Evolutionary conservation across 805 yeast genomes (phyloP), one percentile per base, ranked within the genome.

Genomic region (Candida schatavii): DNA sequence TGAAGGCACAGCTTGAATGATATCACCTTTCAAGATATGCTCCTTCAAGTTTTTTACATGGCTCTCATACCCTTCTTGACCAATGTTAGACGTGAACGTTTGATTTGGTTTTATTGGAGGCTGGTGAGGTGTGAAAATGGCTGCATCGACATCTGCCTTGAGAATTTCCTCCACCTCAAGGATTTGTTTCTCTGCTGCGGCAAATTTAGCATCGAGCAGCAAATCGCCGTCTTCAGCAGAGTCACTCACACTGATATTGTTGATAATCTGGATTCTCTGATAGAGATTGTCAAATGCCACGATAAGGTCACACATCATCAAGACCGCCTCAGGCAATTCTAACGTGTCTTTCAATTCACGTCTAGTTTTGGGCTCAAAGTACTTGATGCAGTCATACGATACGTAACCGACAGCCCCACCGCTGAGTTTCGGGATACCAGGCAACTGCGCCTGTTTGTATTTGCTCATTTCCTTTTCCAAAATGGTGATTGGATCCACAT

Each of bases 321-420:
- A 68, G 5, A 84, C 83, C 2, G 97, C 85, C 65, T 93, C 99
- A 0, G 99, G 99, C 9, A 93, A 75, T 46, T 85, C 64, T 52
- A 93, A 68, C 1, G 83, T 82, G 61, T 93, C 98, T 51, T 84
- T 80, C 51, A 90, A 71, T 3, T 74, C 74, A 49, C 87, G 78
- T 46, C 75, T 76, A 1, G 98, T 91, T 52, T 75, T 83, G 45
- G 99, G 99, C 67, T 93, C 99, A 52, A 93, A 93, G 64, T 93
- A 93, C 60, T 88, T 86, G 56, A 93, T 85, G 70, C 99, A 93
- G 63, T 93, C 99, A 56, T 93, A 93, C 1, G 97, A 88, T 34
- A 93, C 81, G 59, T 89, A 93, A 2, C 99, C 99, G 41, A 91
- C 77, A 4, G 98, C 98, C 48, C 99, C 99, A 44, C 99, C 99